Evolutionary conservation across 1,284 basidiomycete species (phyloP), one percentile per base, ranked within the genome.

Genomic region (Phenoliferia sp.): DNA sequence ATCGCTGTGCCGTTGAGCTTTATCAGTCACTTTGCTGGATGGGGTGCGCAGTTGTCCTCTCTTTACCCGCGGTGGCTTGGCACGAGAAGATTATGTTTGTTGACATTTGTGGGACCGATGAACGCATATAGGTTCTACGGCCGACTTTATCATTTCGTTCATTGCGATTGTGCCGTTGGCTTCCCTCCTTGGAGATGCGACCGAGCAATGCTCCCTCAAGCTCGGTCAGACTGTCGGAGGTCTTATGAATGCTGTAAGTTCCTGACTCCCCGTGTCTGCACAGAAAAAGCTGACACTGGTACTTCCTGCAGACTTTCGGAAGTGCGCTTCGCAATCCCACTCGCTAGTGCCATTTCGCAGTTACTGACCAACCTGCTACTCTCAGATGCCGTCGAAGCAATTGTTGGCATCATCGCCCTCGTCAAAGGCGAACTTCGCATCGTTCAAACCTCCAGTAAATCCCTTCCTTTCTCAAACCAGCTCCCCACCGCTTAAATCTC

Each of bases 181-280:
- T 2, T 71, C 87, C 85, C 81, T 92, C 56, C 84, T 92, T 3
- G 92, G 92, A 19, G 89, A 92, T 73, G 87, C 90, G 3, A 95
- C 92, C 1, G 91, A 95, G 70, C 90, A 94, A 66, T 74, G 73
- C 52, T 61, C 71, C 1, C 61, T 76, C 48, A 87, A 86, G 73
- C 82, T 93, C 36, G 91, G 91, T 4, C 86, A 90, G 75, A 93
- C 90, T 0, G 81, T 92, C 34, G 90, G 90, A 57, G 91, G 91
- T 57, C 82, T 95, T 16, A 81, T 95, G 64, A 94, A 94, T 75
- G 92, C 91, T 88, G 44, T 92, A 87, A 64, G 77, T n/a, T n/a
- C 72, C 4, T 15, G 12, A 19, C 36, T 48, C 29, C 58, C 22
- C 12, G 33, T 44, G 39, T 22, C 12, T 12, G 12, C 39, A 12